Conservation (phyloP, 495 filamentous ascomycete species). For the Pyrenula massariospora region DNA sequence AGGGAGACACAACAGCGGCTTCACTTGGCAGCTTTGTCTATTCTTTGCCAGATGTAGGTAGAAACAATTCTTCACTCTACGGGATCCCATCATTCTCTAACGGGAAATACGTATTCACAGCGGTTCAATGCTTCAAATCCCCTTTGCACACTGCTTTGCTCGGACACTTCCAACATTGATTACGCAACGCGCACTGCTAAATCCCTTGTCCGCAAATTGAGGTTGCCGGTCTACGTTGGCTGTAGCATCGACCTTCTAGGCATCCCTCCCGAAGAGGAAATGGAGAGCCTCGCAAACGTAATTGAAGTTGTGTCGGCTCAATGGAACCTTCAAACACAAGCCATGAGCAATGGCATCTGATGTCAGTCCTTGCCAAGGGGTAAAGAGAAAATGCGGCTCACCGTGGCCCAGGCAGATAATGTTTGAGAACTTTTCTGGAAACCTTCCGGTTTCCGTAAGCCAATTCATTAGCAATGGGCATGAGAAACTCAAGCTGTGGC, state of each 20-base stretch:
- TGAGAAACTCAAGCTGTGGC: no score
- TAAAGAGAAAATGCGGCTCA: no score
- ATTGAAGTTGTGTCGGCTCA: constrained; percentile 54
- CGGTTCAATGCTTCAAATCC: constrained; percentile 44
- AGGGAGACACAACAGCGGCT: constrained; percentile 16
- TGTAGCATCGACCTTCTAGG: constrained; percentile 59
- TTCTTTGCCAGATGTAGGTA: constrained; percentile 73
- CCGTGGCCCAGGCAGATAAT: no score
- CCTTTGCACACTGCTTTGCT: constrained; percentile 70
- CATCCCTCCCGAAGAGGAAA: constrained; percentile 80
- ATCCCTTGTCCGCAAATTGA: constrained; percentile 58
- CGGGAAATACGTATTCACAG: constrained; percentile 17
- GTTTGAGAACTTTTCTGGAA: no score
- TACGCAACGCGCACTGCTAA: constrained; percentile 79
- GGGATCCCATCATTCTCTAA: no score
- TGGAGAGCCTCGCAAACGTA: constrained; percentile 70
- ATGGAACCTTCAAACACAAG: constrained; percentile 18
- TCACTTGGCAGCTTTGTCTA: constrained; percentile 70
- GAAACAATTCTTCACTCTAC: not conserved
- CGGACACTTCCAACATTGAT: constrained; percentile 62
- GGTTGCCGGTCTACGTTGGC: constrained; percentile 70
- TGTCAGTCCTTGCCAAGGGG: no score
- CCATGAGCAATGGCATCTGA: not conserved
- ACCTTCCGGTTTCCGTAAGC: no score
- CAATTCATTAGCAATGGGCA: no score